A percentile compares a stretch with the other conserved stretches of the same genome.
Evolutionary conservation across 345 rosid species (phyloP).

Genomic region (Ceriops zippeliana): DNA sequence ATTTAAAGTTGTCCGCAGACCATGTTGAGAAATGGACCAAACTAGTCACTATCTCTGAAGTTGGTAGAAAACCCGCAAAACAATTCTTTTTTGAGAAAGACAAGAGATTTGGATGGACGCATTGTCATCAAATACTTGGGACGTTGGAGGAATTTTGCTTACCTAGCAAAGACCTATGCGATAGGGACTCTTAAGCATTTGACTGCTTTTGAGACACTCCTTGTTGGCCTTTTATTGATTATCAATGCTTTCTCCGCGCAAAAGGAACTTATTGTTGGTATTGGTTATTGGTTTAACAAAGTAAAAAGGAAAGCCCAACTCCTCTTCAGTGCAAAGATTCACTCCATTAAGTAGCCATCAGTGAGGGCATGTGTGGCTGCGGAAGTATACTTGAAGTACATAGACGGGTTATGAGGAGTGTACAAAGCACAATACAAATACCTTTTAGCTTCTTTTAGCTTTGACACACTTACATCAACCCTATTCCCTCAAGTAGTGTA

Average conservation of each 20-base stretch:
- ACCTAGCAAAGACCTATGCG: slow-evolving; percentile 9
- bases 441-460: not conserved
- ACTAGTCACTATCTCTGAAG: slow-evolving; percentile 18
- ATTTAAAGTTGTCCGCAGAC: not conserved
- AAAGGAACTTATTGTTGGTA: not conserved
- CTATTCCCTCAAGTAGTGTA: slow-evolving; percentile 16
- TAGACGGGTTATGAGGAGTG: not conserved
- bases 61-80: slow-evolving; percentile 25
- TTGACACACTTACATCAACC: slow-evolving; percentile 12
- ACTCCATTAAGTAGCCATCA: slow-evolving; percentile 4
- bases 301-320: not conserved
- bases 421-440: slow-evolving; percentile 14
- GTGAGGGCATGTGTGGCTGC: not conserved
- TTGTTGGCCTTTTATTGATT: not conserved
- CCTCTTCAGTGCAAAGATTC: slow-evolving; percentile 16
- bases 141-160: slow-evolving; percentile 14
- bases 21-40: not conserved
- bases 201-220: slow-evolving; percentile 41
- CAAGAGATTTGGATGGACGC: slow-evolving; percentile 9
- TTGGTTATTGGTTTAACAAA: slow-evolving; percentile 4
- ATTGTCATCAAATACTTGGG: slow-evolving; percentile 26
- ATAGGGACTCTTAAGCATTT: slow-evolving; percentile 18
- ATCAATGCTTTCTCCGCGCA: not conserved
- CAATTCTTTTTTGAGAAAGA: slow-evolving; percentile 11
- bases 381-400: not conserved